Conservation (phyloP, 768 basidiomycete genomes). For the Panellus pusillus region DNA sequence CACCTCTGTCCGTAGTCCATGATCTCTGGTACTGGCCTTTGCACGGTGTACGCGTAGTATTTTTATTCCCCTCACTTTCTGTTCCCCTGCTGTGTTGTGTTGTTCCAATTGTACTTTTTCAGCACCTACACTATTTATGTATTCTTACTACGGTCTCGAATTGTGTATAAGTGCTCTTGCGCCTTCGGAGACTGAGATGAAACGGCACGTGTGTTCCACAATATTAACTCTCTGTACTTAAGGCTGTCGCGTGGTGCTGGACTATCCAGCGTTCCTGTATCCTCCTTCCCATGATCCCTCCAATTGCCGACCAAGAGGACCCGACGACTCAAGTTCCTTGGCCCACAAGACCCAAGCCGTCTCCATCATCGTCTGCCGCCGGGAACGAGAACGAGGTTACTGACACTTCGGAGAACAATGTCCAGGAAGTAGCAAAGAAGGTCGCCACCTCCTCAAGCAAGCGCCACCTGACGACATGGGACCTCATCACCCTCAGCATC, state of each 20-base stretch:
- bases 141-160: slow-evolving; percentile 12
- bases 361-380: not conserved
- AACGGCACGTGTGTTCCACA: too few relatives aligned
- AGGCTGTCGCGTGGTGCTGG: too few relatives aligned
- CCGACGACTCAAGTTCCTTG: slow-evolving; percentile 80
- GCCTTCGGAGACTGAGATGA: not conserved
- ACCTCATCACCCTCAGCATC: slow-evolving; percentile 79
- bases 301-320: slow-evolving; percentile 64
- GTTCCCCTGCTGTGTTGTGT: slow-evolving; percentile 12
- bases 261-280: slow-evolving; percentile 5
- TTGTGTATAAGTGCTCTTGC: slow-evolving; percentile 18
- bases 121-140: slow-evolving; percentile 20
- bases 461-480: slow-evolving; percentile 56
- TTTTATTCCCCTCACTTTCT: slow-evolving; percentile 12
- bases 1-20: slow-evolving; percentile 47
- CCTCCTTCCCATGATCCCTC: slow-evolving; percentile 54
- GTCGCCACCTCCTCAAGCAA: slow-evolving; percentile 17
- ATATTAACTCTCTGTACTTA: too few relatives aligned
- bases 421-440: slow-evolving; percentile 13
- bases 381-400: slow-evolving; percentile 15
- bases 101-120: slow-evolving; percentile 22
- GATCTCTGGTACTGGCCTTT: not conserved
- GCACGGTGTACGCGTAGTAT: slow-evolving; percentile 19
- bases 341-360: slow-evolving; percentile 45
- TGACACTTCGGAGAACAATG: not conserved